Percentiles rank a stretch among this genome's conserved stretches.
phyloP scores from a whole-genome alignment of 2,329 filamentous ascomycete species.

The Talaromyces sp. region DNA sequence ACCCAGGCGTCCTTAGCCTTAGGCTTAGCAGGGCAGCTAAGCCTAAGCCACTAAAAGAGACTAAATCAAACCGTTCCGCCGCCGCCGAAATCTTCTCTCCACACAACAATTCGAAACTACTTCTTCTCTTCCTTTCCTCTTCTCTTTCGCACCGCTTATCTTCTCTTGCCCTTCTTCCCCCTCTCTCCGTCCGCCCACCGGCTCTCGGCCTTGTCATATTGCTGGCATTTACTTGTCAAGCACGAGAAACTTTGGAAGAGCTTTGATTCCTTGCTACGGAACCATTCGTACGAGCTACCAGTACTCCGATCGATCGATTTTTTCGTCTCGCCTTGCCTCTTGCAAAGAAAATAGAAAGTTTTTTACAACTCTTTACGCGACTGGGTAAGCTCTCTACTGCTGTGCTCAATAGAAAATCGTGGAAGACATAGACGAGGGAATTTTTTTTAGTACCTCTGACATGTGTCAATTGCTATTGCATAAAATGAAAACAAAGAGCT shows the following conservation, averaged over 20 bases:
- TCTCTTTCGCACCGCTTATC: slow-evolving; percentile 16
- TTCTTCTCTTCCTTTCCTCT: slow-evolving; percentile 13
- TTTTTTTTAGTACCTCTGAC: background rate
- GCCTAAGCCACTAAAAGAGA: background rate
- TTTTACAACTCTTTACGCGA: background rate
- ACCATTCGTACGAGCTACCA: background rate
- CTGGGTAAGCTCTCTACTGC: background rate
- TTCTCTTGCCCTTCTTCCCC: slow-evolving; percentile 21
- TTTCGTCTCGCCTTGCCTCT: background rate
- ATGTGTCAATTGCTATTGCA: background rate
- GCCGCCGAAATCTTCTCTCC: slow-evolving; percentile 9
- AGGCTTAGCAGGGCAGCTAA: background rate
- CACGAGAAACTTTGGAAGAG: slow-evolving; percentile 34
- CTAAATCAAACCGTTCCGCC: background rate
- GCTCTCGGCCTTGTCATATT: slow-evolving; percentile 28
- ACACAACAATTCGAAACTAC: slow-evolving; percentile 3
- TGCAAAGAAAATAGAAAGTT: background rate
- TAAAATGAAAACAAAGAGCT: background rate
- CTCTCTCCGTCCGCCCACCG: slow-evolving; percentile 27
- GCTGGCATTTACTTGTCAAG: slow-evolving; percentile 54
- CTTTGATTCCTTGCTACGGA: slow-evolving; percentile 25
- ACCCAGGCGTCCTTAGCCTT: background rate
- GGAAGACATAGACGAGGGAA: background rate
- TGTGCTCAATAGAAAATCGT: background rate
- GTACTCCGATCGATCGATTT: background rate